phyloP scores from a whole-genome alignment of 306 rosid genomes.

The Prunus mongolica region DNA sequence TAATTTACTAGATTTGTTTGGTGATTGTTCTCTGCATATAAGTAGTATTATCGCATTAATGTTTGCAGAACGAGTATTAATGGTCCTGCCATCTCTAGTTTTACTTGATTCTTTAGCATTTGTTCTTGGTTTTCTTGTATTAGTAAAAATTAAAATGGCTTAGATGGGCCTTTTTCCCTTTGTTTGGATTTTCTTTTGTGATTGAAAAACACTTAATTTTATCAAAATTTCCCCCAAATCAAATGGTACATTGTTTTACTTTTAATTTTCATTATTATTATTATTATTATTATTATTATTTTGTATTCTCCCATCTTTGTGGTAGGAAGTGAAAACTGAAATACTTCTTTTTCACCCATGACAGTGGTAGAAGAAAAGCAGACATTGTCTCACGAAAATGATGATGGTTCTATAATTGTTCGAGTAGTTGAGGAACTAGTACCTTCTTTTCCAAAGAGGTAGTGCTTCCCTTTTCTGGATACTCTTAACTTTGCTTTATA shows the following conservation, averaged over 20 bases:
- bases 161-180: background rate
- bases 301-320: background rate
- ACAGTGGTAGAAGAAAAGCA: constrained; percentile 28
- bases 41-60: background rate
- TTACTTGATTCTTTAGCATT: background rate
- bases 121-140: background rate
- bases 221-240: too few relatives aligned
- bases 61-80: background rate
- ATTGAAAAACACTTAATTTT: too few relatives aligned
- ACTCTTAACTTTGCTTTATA: background rate
- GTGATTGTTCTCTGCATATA: background rate
- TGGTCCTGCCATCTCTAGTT: background rate
- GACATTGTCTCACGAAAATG: constrained; percentile 21
- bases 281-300: too few relatives aligned
- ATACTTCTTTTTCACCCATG: background rate
- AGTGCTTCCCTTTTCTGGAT: constrained; percentile 17
- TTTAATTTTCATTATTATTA: background rate
- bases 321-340: background rate
- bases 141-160: background rate
- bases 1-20: background rate
- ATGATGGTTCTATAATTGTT: constrained; percentile 27
- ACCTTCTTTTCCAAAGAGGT: constrained; percentile 64
- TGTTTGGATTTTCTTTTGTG: background rate
- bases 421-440: constrained; percentile 43
- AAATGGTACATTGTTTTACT: background rate